Evolutionary conservation across 176 grass and related monocot genomes (phyloP).

Genomic region (Phoenix dactylifera): DNA sequence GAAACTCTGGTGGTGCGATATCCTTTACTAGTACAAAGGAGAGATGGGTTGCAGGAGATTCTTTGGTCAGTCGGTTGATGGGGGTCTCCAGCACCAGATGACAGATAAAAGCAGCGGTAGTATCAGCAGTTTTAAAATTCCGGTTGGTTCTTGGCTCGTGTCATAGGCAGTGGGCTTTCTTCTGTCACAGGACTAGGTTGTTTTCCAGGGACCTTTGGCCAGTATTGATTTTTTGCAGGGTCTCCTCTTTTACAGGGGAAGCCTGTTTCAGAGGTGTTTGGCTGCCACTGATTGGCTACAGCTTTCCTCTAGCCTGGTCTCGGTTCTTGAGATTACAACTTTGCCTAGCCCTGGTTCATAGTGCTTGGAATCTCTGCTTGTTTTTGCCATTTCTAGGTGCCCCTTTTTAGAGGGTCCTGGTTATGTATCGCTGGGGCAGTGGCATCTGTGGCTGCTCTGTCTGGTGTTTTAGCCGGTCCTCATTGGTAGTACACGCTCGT

Average conservation of each 20-base stretch:
- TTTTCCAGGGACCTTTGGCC: slow-evolving; percentile 38
- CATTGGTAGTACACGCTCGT: not conserved
- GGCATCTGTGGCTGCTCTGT: not conserved
- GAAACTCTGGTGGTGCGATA: slow-evolving; percentile 78
- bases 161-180: slow-evolving; percentile 39
- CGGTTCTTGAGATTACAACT: slow-evolving; percentile 35
- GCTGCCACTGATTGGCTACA: slow-evolving; percentile 26
- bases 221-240: slow-evolving; percentile 49
- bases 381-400: too few relatives aligned
- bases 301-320: slow-evolving; percentile 45
- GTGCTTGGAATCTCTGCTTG: not conserved
- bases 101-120: slow-evolving; percentile 35
- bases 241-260: slow-evolving; percentile 7
- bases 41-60: not conserved
- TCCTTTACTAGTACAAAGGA: slow-evolving; percentile 50
- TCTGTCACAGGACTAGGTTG: slow-evolving; percentile 39
- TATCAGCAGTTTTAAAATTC: slow-evolving; percentile 22
- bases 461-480: slow-evolving; percentile 10
- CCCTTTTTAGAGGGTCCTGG: slow-evolving; percentile 7
- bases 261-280: slow-evolving; percentile 57
- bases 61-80: too few relatives aligned
- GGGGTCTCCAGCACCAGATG: slow-evolving; percentile 28
- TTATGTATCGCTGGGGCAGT: slow-evolving; percentile 13
- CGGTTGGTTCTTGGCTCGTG: slow-evolving; percentile 37
- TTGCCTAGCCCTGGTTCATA: slow-evolving; percentile 49